Base-by-base conservation (phyloP, 2,329 filamentous ascomycete genomes). In the Paramyrothecium sp. region DNA sequence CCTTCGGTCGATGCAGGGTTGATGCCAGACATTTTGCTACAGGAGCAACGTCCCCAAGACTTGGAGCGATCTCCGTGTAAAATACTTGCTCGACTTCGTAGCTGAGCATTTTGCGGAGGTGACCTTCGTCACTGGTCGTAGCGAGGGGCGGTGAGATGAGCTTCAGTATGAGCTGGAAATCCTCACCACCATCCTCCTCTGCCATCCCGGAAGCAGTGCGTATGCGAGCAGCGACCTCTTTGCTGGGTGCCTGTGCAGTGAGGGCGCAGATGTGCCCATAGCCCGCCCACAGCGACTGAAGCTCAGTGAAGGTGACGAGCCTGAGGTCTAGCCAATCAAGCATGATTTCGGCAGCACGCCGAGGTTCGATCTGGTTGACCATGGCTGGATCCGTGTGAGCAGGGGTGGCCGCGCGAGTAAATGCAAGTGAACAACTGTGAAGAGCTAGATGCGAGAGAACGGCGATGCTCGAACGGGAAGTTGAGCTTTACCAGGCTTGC, bases 71-170 rank as follows among this genome's bases (percentile, higher is more conserved):
- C 2, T 80, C 67, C 2, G 73, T 74, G 66, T 90, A 90, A 61
- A 90, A 90, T 61, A 81, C 81, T 64, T 87, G 85, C 69, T 90
- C 87, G 3, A 88, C 84, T 50, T 86, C 78, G 61, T 90, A 90
- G 65, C 85, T 88, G 26, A 89, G 69, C 58, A 89, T 80, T 65
- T 90, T 90, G 7, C 87, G 80, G 1, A 84, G 63, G 61, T 89
- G 86, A 0, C 86, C 85, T 63, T 89, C 86, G 41, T 87, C 81
- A 3, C 71, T 63, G 1, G 54, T 50, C 0, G 54, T 59, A 30
- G 58, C 54, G 44, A 69, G 64, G 1, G 84, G 83, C 7, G 84
- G 84, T 0, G 79, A 79, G 44, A 89, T 84, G 54, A 86, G 75
- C 65, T 89, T 89, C 7, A 89, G 69, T 12, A 89, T 78, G 38